phyloP scores from a whole-genome alignment of 805 yeast genomes.

The Isabelozyma gotoi region DNA sequence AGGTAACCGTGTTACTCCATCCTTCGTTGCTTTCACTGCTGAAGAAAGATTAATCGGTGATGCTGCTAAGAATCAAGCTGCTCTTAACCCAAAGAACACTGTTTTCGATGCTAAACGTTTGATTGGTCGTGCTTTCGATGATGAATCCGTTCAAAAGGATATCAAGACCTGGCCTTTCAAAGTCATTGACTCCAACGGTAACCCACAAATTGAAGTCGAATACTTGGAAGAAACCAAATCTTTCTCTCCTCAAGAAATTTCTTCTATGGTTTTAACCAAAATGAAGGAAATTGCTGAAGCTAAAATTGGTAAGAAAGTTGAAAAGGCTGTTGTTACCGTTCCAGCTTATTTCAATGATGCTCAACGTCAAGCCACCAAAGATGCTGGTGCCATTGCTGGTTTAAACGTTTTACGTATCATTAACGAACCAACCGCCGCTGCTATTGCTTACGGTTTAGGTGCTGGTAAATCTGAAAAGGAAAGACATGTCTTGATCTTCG shows the following conservation, averaged over 20 bases:
- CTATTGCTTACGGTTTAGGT: slow-evolving; percentile 96
- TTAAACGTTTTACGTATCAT: slow-evolving; percentile 49
- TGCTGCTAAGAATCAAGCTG: slow-evolving; percentile 52
- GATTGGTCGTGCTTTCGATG: slow-evolving; percentile 61
- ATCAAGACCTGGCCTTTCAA: slow-evolving; percentile 50
- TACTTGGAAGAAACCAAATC: slow-evolving; percentile 48
- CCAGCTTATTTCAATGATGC: slow-evolving; percentile 53
- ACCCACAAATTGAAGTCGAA: slow-evolving; percentile 48
- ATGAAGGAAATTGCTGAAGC: slow-evolving; percentile 80
- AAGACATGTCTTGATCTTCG: slow-evolving; percentile 82
- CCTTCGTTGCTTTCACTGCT: slow-evolving; percentile 48
- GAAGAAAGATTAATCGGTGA: slow-evolving; percentile 54
- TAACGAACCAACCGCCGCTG: slow-evolving; percentile 82
- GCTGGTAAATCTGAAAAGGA: slow-evolving; percentile 55
- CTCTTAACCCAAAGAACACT: slow-evolving; percentile 50
- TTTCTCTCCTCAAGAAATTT: slow-evolving; percentile 49
- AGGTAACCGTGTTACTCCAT: slow-evolving; percentile 53
- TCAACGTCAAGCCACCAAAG: slow-evolving; percentile 53
- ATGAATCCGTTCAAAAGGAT: slow-evolving; percentile 60
- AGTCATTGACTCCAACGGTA: slow-evolving; percentile 44
- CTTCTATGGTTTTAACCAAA: slow-evolving; percentile 50
- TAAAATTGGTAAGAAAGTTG: slow-evolving; percentile 77
- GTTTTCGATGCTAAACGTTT: slow-evolving; percentile 52
- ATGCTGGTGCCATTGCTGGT: slow-evolving; percentile 53
- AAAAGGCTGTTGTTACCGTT: slow-evolving; percentile 49